phyloP scores from a whole-genome alignment of 306 rosid genomes.

The Quercus aquifolioides region DNA sequence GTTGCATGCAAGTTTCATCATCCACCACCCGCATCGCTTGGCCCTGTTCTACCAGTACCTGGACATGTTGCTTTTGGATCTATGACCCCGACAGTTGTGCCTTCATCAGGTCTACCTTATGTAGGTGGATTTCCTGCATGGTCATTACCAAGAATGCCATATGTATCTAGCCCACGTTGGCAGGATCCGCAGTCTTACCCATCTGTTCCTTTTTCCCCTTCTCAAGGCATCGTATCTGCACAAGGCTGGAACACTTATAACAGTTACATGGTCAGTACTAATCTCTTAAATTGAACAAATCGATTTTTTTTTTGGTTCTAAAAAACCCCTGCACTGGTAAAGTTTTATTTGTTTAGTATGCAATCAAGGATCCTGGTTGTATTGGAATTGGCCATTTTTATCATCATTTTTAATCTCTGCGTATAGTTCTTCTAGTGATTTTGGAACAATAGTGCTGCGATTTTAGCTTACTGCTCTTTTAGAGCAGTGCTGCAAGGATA shows the following conservation, averaged over 20 bases:
- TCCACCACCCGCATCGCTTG: slow-evolving; percentile 65
- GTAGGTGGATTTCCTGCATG: slow-evolving; percentile 63
- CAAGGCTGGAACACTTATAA: slow-evolving; percentile 82
- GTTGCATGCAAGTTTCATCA: slow-evolving; percentile 94
- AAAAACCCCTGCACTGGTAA: neutral
- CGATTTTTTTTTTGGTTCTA: neutral
- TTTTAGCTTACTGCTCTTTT: neutral
- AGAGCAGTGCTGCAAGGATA: neutral
- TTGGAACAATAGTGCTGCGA: neutral
- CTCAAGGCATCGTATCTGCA: slow-evolving; percentile 65
- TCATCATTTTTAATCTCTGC: neutral
- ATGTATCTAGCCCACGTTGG: slow-evolving; percentile 44
- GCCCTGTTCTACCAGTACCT: slow-evolving; percentile 42
- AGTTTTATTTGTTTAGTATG: neutral
- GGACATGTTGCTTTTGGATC: slow-evolving; percentile 49
- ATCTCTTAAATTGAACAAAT: neutral
- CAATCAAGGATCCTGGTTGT: no score
- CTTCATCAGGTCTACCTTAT: slow-evolving; percentile 65
- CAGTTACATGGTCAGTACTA: slow-evolving; percentile 71
- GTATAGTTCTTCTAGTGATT: neutral
- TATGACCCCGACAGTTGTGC: slow-evolving; percentile 42
- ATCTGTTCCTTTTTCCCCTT: slow-evolving; percentile 64
- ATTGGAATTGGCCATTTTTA: neutral
- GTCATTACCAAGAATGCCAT: slow-evolving; percentile 71
- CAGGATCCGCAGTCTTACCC: slow-evolving; percentile 62